Evolutionary conservation across 1,284 basidiomycete species (phyloP).

Genomic region (Rhizopogon hawkerae): DNA sequence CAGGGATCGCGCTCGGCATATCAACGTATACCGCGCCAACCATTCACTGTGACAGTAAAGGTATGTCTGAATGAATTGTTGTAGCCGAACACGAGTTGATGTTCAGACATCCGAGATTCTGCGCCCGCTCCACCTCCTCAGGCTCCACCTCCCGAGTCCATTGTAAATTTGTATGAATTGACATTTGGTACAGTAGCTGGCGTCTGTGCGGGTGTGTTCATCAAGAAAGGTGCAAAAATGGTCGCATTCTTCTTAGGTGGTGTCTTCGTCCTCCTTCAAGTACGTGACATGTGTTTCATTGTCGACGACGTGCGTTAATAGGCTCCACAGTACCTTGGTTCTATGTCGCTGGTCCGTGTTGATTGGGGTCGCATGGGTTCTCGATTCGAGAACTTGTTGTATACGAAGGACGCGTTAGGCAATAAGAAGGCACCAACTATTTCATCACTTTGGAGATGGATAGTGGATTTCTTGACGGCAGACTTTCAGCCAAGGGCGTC

Average conservation of each 20-base stretch:
- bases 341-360: conserved; percentile 62
- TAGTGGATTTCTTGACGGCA: conserved; percentile 81
- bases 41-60: conserved; percentile 33
- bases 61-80: not conserved
- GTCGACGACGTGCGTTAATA: not conserved
- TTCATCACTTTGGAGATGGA: conserved; percentile 59
- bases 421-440: conserved; percentile 51
- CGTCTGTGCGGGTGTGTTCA: conserved; percentile 84
- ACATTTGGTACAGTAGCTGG: conserved; percentile 84
- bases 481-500: conserved; percentile 85
- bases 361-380: conserved; percentile 63
- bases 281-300: conserved; percentile 25
- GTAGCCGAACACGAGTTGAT: conserved; percentile 13
- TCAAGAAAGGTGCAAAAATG: conserved; percentile 86
- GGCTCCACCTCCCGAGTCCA: conserved; percentile 56
- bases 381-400: conserved; percentile 70
- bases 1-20: conserved; percentile 32
- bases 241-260: conserved; percentile 82
- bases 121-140: conserved; percentile 13
- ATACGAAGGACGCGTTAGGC: conserved; percentile 51
- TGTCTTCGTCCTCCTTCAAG: conserved; percentile 82
- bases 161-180: conserved; percentile 74
- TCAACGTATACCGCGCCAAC: conserved; percentile 19
- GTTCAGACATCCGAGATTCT: not conserved
- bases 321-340: conserved; percentile 61